Evolutionary conservation across 2,329 filamentous ascomycete genomes (phyloP), one percentile per base, ranked within the genome.

Genomic region (Metarhizium robertsii): DNA sequence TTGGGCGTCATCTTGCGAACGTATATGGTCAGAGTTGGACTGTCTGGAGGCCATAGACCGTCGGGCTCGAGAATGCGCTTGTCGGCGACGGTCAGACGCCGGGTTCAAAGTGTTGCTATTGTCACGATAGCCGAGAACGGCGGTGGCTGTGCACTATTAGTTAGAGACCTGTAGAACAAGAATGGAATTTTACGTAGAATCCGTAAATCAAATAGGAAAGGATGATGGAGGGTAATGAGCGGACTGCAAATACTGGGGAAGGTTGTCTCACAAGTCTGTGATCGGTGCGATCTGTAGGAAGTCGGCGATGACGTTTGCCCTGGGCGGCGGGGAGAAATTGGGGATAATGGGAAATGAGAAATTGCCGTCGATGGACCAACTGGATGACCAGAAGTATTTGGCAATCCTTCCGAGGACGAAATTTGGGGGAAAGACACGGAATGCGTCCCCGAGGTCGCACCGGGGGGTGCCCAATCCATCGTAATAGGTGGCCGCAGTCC

Each of bases 21-120:
- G 56, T 8, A 47, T 49, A 13, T 55, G 40, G 18, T 69, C 67
- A 40, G 66, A 56, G 30, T 55, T 47, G 49, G 60, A 56, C 20
- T 62, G 61, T 50, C 67, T 63, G 10, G 61, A 52, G 10, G 52
- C 57, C 49, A 61, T 50, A 36, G 65, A 58, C 40, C 68, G 64
- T 49, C 68, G 65, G 42, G 57, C 57, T 57, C 68, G 62, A 11
- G 59, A 58, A 40, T 65, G 59, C 29, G 60, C 56, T 52, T 62
- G 64, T 52, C 67, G 65, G 32, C 64, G 60, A 8, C 61, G 62
- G 29, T 62, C 61, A 8, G 62, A 59, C 25, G 61, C 52, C 18
- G 62, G 62, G 32, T 61, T 58, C 11, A 60, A 59, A 32, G 58
- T 48, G 11, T 52, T 52, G 29, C 16, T 46, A 3, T 36, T n/a